Evolutionary conservation across 352 stramenopile species (phyloP).

Genomic region (Phytophthora hibernalis): DNA sequence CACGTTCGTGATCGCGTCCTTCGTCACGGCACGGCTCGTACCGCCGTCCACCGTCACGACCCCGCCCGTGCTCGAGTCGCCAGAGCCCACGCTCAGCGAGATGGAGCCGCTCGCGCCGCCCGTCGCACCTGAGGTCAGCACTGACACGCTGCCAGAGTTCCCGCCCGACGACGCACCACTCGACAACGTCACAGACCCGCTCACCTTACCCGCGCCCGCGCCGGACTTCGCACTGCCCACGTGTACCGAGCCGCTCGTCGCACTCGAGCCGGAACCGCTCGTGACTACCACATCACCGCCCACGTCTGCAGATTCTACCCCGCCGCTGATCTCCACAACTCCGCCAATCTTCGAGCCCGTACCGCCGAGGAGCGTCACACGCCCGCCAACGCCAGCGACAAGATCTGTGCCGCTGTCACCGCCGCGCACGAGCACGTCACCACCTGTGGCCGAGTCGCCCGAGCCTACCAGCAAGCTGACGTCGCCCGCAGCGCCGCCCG

Average conservation of each 20-base stretch:
- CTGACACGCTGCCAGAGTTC: conserved; percentile 1
- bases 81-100: conserved; percentile 11
- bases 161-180: background rate
- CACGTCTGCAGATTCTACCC: conserved; percentile 1
- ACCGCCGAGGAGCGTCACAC: conserved; percentile 6
- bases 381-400: conserved; percentile 7
- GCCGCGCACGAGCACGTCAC: conserved; percentile 13
- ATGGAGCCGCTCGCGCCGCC: background rate
- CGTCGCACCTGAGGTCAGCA: background rate
- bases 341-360: conserved; percentile 4
- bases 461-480: conserved; percentile 15
- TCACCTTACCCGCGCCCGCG: conserved; percentile 2
- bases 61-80: conserved; percentile 1
- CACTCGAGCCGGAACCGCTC: background rate
- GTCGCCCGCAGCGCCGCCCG: background rate
- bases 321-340: conserved; percentile 5
- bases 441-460: conserved; percentile 1
- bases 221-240: background rate
- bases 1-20: no score
- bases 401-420: no score
- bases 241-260: conserved; percentile 6
- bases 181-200: conserved; percentile 6
- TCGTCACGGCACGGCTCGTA: no score
- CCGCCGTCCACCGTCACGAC: background rate
- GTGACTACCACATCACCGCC: background rate